Evolutionary conservation across 192 early-diverging fungal species (phyloP).

Genomic region (Lunasporangiospora selenospora): DNA sequence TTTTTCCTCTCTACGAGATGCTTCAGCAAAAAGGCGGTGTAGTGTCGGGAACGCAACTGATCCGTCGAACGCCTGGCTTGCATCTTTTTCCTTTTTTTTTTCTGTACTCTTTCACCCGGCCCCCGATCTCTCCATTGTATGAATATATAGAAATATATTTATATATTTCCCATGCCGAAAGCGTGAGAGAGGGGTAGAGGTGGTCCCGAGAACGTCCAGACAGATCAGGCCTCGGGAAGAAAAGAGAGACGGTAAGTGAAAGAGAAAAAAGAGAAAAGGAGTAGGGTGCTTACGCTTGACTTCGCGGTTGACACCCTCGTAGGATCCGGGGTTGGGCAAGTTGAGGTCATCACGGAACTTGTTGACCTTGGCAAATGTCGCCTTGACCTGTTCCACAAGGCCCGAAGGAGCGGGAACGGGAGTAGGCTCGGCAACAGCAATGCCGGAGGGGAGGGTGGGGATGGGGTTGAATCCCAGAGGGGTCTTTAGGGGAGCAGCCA

Average conservation of each 20-base stretch:
- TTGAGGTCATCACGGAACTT: conserved; percentile 52
- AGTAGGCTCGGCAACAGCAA: conserved; percentile 11
- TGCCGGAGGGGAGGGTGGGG: neutral
- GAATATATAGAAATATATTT: too few species aligned
- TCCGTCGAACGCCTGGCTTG: neutral
- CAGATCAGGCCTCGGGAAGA: too few species aligned
- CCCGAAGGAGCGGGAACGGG: conserved; percentile 18
- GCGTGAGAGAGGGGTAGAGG: too few species aligned
- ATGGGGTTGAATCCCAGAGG: conserved; percentile 46
- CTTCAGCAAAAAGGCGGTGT: too few species aligned
- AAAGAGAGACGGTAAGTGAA: neutral
- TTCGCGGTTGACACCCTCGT: conserved; percentile 84
- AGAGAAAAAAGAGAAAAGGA: neutral
- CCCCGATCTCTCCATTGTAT: too few species aligned
- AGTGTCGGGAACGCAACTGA: too few species aligned
- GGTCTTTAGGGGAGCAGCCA: conserved; percentile 32
- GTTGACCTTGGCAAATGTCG: conserved; percentile 23
- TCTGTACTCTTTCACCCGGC: too few species aligned
- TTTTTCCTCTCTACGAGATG: too few species aligned
- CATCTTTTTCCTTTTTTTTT: neutral
- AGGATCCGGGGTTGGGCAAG: conserved; percentile 83
- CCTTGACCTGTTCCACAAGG: conserved; percentile 36
- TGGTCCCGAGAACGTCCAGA: neutral
- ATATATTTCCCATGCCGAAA: too few species aligned
- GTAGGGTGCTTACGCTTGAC: conserved; percentile 68